Conservation (phyloP, 176 grass and related monocot species). For the Triticum urartu region DNA sequence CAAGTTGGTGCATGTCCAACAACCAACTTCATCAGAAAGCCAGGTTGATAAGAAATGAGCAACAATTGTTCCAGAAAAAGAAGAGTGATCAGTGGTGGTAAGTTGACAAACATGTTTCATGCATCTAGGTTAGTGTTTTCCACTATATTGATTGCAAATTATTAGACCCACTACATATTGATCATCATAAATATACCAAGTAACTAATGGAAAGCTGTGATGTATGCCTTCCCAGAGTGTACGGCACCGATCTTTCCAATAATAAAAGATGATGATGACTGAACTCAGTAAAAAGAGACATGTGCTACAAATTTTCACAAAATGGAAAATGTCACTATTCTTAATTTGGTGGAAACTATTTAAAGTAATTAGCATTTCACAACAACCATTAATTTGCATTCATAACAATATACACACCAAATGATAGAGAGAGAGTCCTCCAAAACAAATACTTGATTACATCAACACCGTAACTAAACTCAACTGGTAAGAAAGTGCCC, state of each 20-base stretch:
- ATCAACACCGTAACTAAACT: not conserved
- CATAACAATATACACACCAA: not conserved
- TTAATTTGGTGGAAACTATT: not conserved
- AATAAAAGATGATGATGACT: not conserved
- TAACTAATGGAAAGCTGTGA: not conserved
- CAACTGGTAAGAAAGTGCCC: not conserved
- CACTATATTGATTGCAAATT: not conserved
- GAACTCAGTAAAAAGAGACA: not conserved
- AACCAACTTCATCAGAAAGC: not conserved
- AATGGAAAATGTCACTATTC: not conserved
- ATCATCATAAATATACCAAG: not conserved
- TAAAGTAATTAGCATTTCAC: not conserved
- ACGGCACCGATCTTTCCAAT: not conserved
- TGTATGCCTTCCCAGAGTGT: not conserved
- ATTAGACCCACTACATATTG: not conserved
- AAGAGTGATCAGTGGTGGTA: not conserved
- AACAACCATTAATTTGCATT: no score
- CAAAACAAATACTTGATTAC: not conserved
- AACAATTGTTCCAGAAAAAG: not conserved
- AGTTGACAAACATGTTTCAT: constrained; percentile 15
- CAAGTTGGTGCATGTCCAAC: not conserved
- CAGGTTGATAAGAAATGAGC: not conserved
- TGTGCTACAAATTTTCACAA: not conserved
- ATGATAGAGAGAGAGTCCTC: no score
- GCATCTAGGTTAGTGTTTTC: not conserved